These are phyloP conservation scores for Lunasporangiospora selenospora DNA, from an alignment of 192 early-diverging fungal species.

Conservation along the genomic window DNA sequence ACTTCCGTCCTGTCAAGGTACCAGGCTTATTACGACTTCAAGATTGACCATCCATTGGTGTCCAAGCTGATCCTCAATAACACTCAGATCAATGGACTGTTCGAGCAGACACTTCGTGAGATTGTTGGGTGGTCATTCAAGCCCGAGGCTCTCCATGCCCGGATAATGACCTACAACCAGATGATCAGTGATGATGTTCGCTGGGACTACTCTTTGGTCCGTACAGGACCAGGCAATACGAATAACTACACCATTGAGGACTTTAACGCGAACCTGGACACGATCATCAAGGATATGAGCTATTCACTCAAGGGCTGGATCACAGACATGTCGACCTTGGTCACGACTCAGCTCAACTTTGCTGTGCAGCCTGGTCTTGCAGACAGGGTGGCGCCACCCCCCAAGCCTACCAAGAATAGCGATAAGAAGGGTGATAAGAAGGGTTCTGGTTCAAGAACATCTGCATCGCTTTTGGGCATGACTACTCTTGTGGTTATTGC, in stretches of 20 bases:
- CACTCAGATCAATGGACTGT: constrained; percentile 24
- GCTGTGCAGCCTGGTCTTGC: constrained; percentile 1
- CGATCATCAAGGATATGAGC: constrained; percentile 19
- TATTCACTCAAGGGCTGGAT: constrained; percentile 18
- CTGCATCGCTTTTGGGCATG: neutral
- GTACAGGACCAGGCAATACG: constrained; percentile 12
- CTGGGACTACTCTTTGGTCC: constrained; percentile 34
- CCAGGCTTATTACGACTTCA: constrained; percentile 20
- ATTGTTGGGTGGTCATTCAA: constrained; percentile 27
- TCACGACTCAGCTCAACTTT: constrained; percentile 10
- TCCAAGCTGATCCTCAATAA: constrained; percentile 45
- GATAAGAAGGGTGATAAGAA: neutral
- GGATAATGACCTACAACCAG: constrained; percentile 35
- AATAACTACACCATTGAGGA: constrained; percentile 14
- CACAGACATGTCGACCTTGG: constrained; percentile 7
- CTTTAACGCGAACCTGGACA: constrained; percentile 23
- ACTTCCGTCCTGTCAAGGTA: constrained; percentile 3
- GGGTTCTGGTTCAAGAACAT: neutral
- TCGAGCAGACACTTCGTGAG: constrained; percentile 24
- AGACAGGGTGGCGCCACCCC: constrained; percentile 17
- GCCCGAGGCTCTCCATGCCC: constrained; percentile 22
- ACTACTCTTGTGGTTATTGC: neutral
- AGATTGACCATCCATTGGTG: constrained; percentile 26
- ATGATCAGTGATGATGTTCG: constrained; percentile 36
- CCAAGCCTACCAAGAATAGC: constrained; percentile 15